Evolutionary conservation across 148 eudicot species (phyloP).

Genomic region (Chenopodium berlandieri): DNA sequence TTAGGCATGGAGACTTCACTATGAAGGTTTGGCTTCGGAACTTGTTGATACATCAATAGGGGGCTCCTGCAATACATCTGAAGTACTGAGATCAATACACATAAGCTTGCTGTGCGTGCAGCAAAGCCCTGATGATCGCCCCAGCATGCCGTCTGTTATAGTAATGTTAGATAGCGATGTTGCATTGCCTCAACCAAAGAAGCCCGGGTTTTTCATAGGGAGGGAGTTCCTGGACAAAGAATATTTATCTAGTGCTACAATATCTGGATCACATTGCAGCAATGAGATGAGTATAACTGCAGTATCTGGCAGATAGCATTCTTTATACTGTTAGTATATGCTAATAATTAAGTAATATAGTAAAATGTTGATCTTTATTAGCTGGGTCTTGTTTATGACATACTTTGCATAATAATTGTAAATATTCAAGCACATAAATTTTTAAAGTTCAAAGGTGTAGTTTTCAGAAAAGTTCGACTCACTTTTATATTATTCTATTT

Average conservation of each 20-base stretch:
- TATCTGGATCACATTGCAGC: constrained; percentile 10
- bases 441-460: too few species aligned
- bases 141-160: constrained; percentile 25
- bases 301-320: constrained; percentile 20
- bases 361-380: too few species aligned
- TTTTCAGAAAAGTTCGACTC: too few species aligned
- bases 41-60: constrained; percentile 11
- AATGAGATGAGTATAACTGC: constrained; percentile 16
- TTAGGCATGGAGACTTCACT: constrained; percentile 25
- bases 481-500: too few species aligned
- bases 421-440: too few species aligned
- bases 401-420: too few species aligned
- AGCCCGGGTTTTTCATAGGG: constrained; percentile 17
- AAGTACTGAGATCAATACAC: constrained; percentile 18
- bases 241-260: background rate
- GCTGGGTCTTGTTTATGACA: too few species aligned
- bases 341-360: too few species aligned
- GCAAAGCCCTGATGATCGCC: constrained; percentile 21
- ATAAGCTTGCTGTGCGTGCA: constrained; percentile 28
- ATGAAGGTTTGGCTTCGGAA: constrained; percentile 20
- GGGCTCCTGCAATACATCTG: background rate
- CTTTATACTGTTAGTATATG: background rate
- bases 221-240: background rate
- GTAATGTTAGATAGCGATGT: constrained; percentile 24
- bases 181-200: constrained; percentile 22